Conservation (phyloP, 73 alveolate species). For the Uronychia binucleata region DNA sequence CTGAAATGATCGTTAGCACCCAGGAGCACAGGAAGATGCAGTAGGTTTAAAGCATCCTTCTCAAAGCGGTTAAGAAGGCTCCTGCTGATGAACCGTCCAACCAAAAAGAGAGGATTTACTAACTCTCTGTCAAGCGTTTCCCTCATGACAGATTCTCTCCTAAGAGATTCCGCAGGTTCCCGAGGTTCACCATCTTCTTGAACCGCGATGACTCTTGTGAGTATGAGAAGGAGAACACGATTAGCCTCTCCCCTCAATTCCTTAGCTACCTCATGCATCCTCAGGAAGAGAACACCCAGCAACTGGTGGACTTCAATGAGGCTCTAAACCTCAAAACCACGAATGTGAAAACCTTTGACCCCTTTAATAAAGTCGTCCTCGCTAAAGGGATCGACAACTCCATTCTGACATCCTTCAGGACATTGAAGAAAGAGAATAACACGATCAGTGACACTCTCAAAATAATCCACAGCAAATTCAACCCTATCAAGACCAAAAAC, state of each 20-base stretch:
- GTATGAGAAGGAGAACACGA: constrained; percentile 47
- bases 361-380: constrained; percentile 64
- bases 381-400: constrained; percentile 70
- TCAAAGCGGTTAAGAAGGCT: not conserved
- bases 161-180: constrained; percentile 62
- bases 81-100: too few relatives aligned
- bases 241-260: constrained; percentile 58
- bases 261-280: constrained; percentile 55
- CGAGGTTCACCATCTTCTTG: constrained; percentile 61
- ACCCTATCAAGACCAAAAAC: not conserved
- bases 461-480: constrained; percentile 59
- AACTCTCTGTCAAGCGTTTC: not conserved
- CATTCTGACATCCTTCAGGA: constrained; percentile 57
- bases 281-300: not conserved
- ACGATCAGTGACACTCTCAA: constrained; percentile 53
- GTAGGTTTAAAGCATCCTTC: not conserved
- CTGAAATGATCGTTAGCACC: not conserved
- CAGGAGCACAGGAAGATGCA: not conserved
- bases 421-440: constrained; percentile 57
- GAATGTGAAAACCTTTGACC: constrained; percentile 46
- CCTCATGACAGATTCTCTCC: constrained; percentile 33
- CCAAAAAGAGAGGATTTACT: too few relatives aligned
- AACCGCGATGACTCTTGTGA: constrained; percentile 38
- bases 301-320: not conserved
- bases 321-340: constrained; percentile 6